A percentile compares a stretch with the other conserved stretches of the same genome.
Conservation (phyloP, 2,329 filamentous ascomycete genomes). For the Purpureocillium takamizusanense region DNA sequence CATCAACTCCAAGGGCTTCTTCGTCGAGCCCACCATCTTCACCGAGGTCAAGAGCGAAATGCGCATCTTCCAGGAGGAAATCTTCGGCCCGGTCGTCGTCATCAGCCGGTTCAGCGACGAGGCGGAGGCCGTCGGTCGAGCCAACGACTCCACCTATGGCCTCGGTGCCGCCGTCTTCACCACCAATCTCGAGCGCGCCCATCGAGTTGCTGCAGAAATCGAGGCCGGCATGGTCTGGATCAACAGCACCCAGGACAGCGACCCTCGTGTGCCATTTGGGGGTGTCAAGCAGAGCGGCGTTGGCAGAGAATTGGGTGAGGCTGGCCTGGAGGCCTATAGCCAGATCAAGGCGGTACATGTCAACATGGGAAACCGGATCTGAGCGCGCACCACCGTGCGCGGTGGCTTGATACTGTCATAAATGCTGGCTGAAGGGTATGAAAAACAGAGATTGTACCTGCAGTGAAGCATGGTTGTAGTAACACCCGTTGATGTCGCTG, state of each 20-base stretch:
- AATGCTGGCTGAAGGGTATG: too few species aligned
- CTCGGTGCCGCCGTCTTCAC: slow-evolving; percentile 73
- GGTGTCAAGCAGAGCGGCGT: slow-evolving; percentile 5
- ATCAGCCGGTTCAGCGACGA: slow-evolving; percentile 73
- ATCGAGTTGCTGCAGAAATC: slow-evolving; percentile 63
- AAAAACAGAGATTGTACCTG: too few species aligned
- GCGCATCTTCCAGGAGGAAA: slow-evolving; percentile 81
- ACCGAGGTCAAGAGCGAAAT: slow-evolving; percentile 53
- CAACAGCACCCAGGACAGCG: slow-evolving; percentile 13
- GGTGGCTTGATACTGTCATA: too few species aligned
- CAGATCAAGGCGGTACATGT: slow-evolving; percentile 4
- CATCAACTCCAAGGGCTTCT: slow-evolving; percentile 67
- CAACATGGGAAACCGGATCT: slow-evolving; percentile 3
- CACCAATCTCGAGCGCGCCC: slow-evolving; percentile 64
- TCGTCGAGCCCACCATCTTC: slow-evolving; percentile 82
- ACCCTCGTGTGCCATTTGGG: slow-evolving; percentile 1
- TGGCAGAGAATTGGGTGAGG: slow-evolving; percentile 3
- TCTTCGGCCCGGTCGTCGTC: slow-evolving; percentile 74
- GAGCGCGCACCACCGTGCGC: too few species aligned
- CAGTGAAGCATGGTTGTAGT: too few species aligned
- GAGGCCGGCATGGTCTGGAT: slow-evolving; percentile 54
- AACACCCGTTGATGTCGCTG: too few species aligned
- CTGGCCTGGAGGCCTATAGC: slow-evolving; percentile 5
- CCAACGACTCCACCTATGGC: slow-evolving; percentile 66
- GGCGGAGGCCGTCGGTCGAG: slow-evolving; percentile 62